phyloP scores from a whole-genome alignment of 1,139 yeast genomes.

The Geotrichum klebahnii region DNA sequence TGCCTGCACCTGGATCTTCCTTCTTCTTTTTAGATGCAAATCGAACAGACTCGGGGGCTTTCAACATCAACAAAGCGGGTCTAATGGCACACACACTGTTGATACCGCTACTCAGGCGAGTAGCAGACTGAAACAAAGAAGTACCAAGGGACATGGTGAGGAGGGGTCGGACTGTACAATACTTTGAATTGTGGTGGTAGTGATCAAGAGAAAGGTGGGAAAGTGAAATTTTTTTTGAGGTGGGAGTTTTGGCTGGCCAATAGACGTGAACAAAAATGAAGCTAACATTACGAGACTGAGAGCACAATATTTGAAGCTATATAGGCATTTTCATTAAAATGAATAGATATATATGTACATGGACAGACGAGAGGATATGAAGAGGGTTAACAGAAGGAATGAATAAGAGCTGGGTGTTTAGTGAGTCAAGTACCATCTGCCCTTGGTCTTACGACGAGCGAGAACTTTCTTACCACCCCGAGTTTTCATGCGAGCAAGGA shows the following conservation, averaged over 20 bases:
- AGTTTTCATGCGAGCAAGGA: constrained; percentile 79
- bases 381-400: not conserved
- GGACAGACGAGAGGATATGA: not conserved
- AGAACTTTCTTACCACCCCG: constrained; percentile 75
- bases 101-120: constrained; percentile 12
- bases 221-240: constrained; percentile 6
- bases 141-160: constrained; percentile 12
- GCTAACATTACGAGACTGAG: not conserved
- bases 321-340: not conserved
- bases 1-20: constrained; percentile 26
- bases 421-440: constrained; percentile 90
- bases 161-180: no score
- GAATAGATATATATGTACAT: constrained; percentile 2
- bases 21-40: constrained; percentile 30
- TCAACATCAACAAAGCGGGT: constrained; percentile 4
- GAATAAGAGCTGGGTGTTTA: constrained; percentile 40
- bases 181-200: not conserved
- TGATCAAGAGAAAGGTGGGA: not conserved
- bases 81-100: constrained; percentile 5
- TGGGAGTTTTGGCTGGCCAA: constrained; percentile 15
- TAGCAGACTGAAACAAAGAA: constrained; percentile 6
- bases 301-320: not conserved
- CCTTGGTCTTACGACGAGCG: constrained; percentile 76
- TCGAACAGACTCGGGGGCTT: constrained; percentile 21
- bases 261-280: not conserved